A percentile compares a stretch with the other conserved stretches of the same genome.
Conservation (phyloP, 441 rosid genomes). For the Populus hybrid region DNA sequence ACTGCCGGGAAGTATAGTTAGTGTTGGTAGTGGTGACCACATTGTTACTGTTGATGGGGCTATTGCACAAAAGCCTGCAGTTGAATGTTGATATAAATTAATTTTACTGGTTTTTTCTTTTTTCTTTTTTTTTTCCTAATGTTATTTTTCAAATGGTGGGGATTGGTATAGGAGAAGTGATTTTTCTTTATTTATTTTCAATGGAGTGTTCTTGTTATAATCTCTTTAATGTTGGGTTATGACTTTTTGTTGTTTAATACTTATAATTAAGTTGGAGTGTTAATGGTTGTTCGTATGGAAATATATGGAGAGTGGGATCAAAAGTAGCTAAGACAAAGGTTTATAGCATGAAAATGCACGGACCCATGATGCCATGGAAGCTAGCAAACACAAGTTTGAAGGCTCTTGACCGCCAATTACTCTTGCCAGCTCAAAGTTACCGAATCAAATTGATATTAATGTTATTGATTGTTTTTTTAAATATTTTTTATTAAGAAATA, state of each 20-base stretch:
- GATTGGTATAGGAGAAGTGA: constrained; percentile 62
- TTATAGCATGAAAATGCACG: background rate
- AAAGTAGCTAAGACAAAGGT: background rate
- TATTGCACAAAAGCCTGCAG: constrained; percentile 44
- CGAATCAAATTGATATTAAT: too few species aligned
- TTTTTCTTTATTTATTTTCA: constrained; percentile 27
- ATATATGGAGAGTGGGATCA: background rate
- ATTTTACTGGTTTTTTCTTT: constrained; percentile 18
- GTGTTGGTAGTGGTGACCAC: constrained; percentile 24
- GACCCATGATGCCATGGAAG: too few species aligned
- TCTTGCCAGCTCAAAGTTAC: too few species aligned
- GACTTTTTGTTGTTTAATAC: background rate
- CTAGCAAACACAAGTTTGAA: too few species aligned
- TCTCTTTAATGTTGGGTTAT: background rate
- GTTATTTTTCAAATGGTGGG: constrained; percentile 28
- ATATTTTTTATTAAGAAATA: too few species aligned
- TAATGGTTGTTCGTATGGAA: background rate
- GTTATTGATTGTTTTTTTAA: too few species aligned
- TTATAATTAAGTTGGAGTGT: background rate
- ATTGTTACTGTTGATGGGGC: constrained; percentile 17
- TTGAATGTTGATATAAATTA: constrained; percentile 37
- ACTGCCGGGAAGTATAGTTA: constrained; percentile 28
- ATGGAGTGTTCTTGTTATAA: constrained; percentile 32
- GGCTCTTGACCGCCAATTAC: too few species aligned
- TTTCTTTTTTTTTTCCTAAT: background rate